Base-by-base conservation (phyloP, 2,329 filamentous ascomycete species). In the Dissoconium aciculare region DNA sequence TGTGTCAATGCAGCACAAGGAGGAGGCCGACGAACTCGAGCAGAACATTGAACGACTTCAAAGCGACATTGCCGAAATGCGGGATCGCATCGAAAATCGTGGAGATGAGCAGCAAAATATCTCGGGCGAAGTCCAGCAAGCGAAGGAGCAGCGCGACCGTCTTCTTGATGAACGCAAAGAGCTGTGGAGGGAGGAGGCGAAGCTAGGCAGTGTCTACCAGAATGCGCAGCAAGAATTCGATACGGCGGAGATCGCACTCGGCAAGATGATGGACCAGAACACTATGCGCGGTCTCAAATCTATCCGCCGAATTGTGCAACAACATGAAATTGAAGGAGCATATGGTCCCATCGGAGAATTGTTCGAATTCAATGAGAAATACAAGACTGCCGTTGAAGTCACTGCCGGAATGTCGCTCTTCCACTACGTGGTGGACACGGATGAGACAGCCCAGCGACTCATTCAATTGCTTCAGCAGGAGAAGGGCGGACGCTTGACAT, bases 301-400 rank as follows among this genome's bases (percentile, higher is more conserved):
- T 3, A 78, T 98, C 11, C 75, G 83, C 32, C 74, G 79, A 26
- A 68, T 95, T 45, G 87, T 84, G 56, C 69, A 73, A 28, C 75
- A 91, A 43, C 65, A 78, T 39, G 72, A 83, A 36, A 71, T 95
- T 4, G 70, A 78, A 1, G 89, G 89, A 15, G 83, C 89, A 2
- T 91, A 93, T 51, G 89, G 91, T 29, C 92, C 85, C 0, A 58
- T 98, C 21, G 85, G 87, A 4, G 91, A 98, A 53, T 69, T 98
- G n/a, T 73, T 95, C 45, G 73, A 84, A 32, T 83, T 93, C 28
- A 72, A 67, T 35, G 83, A 93, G 31, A 70, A 73, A 31, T 95
- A 93, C 57, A 74, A 84, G 37, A 74, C 85, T 8, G 83, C 89
- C 2, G 78, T 91, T 6, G 89, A 98, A 57, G 83, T 92, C 45